These are phyloP conservation scores for Eremochloa ophiuroides DNA, from an alignment of 176 grass and related monocot species.

Conservation along the genomic window DNA sequence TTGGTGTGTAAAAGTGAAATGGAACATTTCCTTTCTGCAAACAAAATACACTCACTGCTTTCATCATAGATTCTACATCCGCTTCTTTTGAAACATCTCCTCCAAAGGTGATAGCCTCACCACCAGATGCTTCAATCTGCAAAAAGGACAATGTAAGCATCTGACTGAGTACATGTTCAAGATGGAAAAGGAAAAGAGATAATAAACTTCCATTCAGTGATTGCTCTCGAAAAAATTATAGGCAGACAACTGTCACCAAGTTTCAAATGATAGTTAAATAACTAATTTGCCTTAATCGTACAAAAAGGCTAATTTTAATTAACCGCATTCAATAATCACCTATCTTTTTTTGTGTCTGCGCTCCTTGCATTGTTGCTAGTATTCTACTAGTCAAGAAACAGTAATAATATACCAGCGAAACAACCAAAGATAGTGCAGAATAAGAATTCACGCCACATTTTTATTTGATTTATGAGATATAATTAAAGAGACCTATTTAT, in stretches of 20 bases:
- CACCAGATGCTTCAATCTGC: slow-evolving; percentile 82
- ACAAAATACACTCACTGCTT: slow-evolving; percentile 64
- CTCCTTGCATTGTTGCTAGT: not conserved
- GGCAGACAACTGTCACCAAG: not conserved
- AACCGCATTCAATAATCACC: not conserved
- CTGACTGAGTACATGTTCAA: not conserved
- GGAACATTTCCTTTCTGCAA: slow-evolving; percentile 9
- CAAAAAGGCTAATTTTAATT: not conserved
- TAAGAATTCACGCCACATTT: not conserved
- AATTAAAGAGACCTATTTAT: not conserved
- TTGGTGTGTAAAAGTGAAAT: not conserved
- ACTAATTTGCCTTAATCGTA: not conserved
- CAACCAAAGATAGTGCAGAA: not conserved
- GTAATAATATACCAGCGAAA: slow-evolving; percentile 8
- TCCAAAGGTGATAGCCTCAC: slow-evolving; percentile 87
- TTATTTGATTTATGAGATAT: not conserved
- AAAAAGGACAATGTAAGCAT: slow-evolving; percentile 1
- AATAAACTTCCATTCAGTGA: not conserved
- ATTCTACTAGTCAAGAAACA: not conserved
- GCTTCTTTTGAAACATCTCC: slow-evolving; percentile 97
- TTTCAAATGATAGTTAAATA: not conserved
- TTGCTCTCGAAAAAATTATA: not conserved
- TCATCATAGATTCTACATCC: slow-evolving; percentile 97
- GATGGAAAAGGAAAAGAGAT: not conserved
- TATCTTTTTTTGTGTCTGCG: not conserved